Conservation (phyloP, 805 yeast species). For the Zygoascus bituminiphila region DNA sequence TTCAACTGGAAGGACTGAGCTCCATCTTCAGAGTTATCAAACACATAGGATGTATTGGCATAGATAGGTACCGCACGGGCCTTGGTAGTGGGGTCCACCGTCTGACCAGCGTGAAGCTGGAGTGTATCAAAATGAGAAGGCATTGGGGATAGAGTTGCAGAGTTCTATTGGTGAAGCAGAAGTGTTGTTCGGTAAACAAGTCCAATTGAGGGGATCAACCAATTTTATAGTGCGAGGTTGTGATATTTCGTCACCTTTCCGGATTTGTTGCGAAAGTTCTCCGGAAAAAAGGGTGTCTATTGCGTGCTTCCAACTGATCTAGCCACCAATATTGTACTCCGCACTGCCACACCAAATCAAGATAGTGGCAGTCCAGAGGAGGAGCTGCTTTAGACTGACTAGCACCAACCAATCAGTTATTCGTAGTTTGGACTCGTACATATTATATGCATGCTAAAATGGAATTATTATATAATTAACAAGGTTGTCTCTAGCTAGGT, state of each 20-base stretch:
- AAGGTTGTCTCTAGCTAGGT: too few species aligned
- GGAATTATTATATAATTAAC: too few species aligned
- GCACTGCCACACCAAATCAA: not conserved
- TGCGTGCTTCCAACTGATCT: not conserved
- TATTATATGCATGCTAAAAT: too few species aligned
- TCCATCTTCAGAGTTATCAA: conserved; percentile 83
- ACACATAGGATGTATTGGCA: conserved; percentile 84
- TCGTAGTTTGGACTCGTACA: too few species aligned
- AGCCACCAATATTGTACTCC: not conserved
- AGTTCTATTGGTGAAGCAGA: too few species aligned
- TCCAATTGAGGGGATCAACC: not conserved
- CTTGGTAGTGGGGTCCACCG: conserved; percentile 50
- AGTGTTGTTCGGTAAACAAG: not conserved
- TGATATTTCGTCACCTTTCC: not conserved
- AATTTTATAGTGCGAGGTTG: not conserved
- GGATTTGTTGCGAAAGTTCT: not conserved
- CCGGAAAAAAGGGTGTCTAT: not conserved
- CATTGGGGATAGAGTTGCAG: conserved; percentile 13
- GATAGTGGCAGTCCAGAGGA: too few species aligned
- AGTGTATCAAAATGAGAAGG: conserved; percentile 69
- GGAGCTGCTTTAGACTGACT: too few species aligned
- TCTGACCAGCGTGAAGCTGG: conserved; percentile 94
- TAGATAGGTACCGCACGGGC: conserved; percentile 92
- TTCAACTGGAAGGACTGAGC: conserved; percentile 82
- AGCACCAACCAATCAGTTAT: too few species aligned